Base-by-base conservation (phyloP, 345 rosid genomes). In the Salix udensis region DNA sequence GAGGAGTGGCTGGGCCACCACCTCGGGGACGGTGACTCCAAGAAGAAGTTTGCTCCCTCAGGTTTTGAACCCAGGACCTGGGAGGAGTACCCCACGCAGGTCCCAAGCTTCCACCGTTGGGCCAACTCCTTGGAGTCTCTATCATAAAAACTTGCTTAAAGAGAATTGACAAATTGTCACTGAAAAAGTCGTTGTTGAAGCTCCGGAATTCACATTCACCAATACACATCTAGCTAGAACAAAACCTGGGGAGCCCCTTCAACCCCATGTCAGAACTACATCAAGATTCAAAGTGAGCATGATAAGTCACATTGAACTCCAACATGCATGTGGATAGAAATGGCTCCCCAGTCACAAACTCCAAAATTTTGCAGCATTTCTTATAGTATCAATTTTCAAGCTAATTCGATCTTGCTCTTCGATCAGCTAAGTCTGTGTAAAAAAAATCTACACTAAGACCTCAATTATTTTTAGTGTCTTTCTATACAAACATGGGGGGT, bases 241-340 rank as follows among this genome's bases (percentile, higher is more conserved):
- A 70, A 31, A 39, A 10, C 67, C n/a, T 66, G 1, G 8, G 36
- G 30, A 15, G 28, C 18, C 34, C 79, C 67, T 15, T 44, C 46
- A 66, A 30, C 19, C 46, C 66, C 72, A 26, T 55, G 61, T 19
- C 52, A 71, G 52, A 64, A 18, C 75, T 40, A 48, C 74, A 61
- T 68, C 65, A 72, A 65, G 50, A 67, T 8, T n/a, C 21, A 67
- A 72, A 19, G 60, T 21, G n/a, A 26, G 21, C 11, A 34, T 39
- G 65, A 52, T 36, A 71, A 16, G 23, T 21, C 40, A 10, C 42
- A 36, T 19, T 12, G n/a, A 53, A 26, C 68, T 42, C 18, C 55
- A 69, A 68, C 23, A 37, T 62, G 44, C 23, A 50, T 42, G 26
- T 14, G 64, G 16, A 26, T 6, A 50, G 37, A 61, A 16, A 23